Base-by-base conservation (phyloP, 148 eudicot species). In the Beta vulgaris region DNA sequence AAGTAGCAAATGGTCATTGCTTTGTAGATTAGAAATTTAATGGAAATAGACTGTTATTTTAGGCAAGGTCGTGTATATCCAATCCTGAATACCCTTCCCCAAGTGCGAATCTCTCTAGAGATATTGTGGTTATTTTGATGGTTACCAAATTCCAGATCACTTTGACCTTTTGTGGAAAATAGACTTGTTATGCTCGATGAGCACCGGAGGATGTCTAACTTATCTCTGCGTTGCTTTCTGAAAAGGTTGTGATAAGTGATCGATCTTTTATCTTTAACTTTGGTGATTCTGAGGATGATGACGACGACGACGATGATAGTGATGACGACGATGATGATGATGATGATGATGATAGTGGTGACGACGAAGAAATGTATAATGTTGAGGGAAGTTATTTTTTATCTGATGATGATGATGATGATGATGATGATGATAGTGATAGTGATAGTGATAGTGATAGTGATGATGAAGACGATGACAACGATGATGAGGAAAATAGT, bases 201-300 rank as follows among this genome's bases (percentile, higher is more conserved):
- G 71, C 26, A 14, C 55, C 43, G 19, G 74, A 75, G 76, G 75
- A 67, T 72, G 77, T 78, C 86, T 86, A 71, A 84, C 69, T 71
- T 76, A 3, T 66, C 58, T 74, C 57, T 61, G 72, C 75, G 39
- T 76, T 78, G 60, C 76, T 81, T 85, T 75, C 77, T 75, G 78
- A 51, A 40, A 79, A 83, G 88, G 84, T 76, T 63, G 40, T 71
- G 72, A 76, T 34, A 55, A 80, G 72, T 58, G 51, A 70, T 58
- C 80, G 71, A 34, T 36, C 77, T 76, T 64, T 42, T 82, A 74
- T 73, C 76, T 84, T 80, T 76, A 32, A 66, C 49, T 15, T 58
- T 29, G 78, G 73, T 36, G 72, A 66, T 59, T 72, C 40, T 59
- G 78, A 61, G 60, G 64, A 37, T 71, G 73, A 46, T 74, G 77